Percentiles rank a stretch among this genome's conserved stretches.
Evolutionary conservation across 1,284 basidiomycete genomes (phyloP).

Genomic region (Sporisorium exsertum): DNA sequence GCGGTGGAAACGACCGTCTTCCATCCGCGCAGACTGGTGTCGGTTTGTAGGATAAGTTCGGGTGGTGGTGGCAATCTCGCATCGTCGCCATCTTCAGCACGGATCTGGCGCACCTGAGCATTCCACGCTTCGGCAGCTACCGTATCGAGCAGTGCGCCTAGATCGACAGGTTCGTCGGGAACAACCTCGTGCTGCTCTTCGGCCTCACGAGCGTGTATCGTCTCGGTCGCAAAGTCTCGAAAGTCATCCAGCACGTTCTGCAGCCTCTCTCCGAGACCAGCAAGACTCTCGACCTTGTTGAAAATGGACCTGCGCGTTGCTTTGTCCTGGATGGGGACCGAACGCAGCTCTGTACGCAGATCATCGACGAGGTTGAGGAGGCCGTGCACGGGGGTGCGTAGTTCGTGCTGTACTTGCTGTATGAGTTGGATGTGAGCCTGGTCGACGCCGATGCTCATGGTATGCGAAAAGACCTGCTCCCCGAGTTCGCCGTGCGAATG

Average conservation of each 20-base stretch:
- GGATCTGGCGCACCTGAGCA: conserved; percentile 47
- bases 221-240: conserved; percentile 46
- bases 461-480: conserved; percentile 29
- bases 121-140: conserved; percentile 45
- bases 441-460: conserved; percentile 41
- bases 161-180: conserved; percentile 40
- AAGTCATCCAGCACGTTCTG: conserved; percentile 47
- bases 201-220: conserved; percentile 34
- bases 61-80: conserved; percentile 55
- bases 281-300: conserved; percentile 29
- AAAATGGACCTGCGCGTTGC: conserved; percentile 19
- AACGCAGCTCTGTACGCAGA: conserved; percentile 24
- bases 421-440: conserved; percentile 52
- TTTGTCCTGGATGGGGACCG: conserved; percentile 11
- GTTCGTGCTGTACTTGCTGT: conserved; percentile 57
- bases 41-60: conserved; percentile 52
- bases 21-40: conserved; percentile 45
- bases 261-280: conserved; percentile 43
- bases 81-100: conserved; percentile 49
- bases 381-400: conserved; percentile 54
- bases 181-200: conserved; percentile 30
- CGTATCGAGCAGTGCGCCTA: conserved; percentile 40
- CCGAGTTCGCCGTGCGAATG: conserved; percentile 25
- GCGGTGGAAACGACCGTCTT: conserved; percentile 41
- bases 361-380: conserved; percentile 38